phyloP scores from a whole-genome alignment of 164 flowering plant genomes.

The Vitis labrusca region DNA sequence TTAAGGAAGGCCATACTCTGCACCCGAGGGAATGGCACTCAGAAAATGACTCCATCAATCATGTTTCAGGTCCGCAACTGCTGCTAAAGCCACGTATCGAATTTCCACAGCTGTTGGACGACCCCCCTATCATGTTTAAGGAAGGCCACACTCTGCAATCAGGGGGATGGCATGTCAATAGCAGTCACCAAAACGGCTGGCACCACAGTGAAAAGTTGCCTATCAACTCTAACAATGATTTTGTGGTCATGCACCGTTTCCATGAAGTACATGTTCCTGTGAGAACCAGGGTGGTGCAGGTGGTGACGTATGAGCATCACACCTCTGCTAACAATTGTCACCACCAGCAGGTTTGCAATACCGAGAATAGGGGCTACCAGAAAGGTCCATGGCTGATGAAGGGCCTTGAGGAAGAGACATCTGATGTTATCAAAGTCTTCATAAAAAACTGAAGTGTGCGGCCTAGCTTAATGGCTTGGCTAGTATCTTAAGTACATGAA shows the following conservation, averaged over 20 bases:
- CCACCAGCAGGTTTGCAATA: background rate
- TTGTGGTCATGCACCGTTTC: background rate
- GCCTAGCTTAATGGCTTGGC: too few relatives aligned
- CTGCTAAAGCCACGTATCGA: background rate
- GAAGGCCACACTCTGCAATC: background rate
- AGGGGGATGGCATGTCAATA: background rate
- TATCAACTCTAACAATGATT: background rate
- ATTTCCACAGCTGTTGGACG: background rate
- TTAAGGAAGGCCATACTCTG: background rate
- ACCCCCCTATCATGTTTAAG: background rate
- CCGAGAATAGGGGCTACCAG: background rate
- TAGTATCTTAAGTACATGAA: too few relatives aligned
- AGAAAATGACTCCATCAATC: too few relatives aligned
- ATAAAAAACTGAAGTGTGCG: too few relatives aligned
- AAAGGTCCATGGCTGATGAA: conserved; percentile 1
- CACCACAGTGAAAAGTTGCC: background rate
- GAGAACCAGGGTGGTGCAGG: background rate
- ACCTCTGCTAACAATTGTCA: background rate
- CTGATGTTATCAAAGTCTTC: too few relatives aligned
- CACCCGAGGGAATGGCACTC: background rate
- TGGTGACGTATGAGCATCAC: background rate
- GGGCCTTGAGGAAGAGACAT: conserved; percentile 1
- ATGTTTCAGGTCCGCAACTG: background rate
- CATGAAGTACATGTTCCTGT: background rate
- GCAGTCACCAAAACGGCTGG: conserved; percentile 1